Conservation (phyloP, 2,329 filamentous ascomycete genomes). For the Ophioceras dolichostomum region DNA sequence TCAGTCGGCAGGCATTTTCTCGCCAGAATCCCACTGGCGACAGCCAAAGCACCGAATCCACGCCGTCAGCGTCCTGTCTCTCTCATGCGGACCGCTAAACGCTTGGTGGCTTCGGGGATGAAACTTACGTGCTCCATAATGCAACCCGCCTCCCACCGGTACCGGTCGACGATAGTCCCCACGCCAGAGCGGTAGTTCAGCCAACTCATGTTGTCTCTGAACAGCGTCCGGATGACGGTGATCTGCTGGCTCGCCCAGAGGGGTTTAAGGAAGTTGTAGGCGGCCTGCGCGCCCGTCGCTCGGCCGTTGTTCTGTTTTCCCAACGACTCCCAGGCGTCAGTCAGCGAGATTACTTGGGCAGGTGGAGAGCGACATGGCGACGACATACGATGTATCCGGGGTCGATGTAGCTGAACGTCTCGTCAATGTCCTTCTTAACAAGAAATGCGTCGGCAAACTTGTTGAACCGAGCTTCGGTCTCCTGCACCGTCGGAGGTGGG, state of each 20-base stretch:
- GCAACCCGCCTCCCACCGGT: conserved; percentile 13
- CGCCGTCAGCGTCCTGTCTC: too few relatives aligned
- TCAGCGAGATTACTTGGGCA: too few relatives aligned
- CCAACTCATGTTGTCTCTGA: conserved; percentile 12
- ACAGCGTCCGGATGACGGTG: conserved; percentile 12
- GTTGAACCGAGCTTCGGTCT: conserved; percentile 12
- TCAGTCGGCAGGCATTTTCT: background rate
- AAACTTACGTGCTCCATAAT: conserved; percentile 13
- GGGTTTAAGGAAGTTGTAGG: conserved; percentile 12
- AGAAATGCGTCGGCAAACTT: conserved; percentile 13
- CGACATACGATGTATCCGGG: conserved; percentile 13
- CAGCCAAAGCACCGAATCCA: too few relatives aligned
- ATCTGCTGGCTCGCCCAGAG: conserved; percentile 13
- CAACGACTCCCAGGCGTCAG: too few relatives aligned
- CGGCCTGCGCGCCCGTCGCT: conserved; percentile 11
- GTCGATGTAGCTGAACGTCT: conserved; percentile 13
- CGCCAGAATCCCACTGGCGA: background rate
- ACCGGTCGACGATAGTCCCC: conserved; percentile 13
- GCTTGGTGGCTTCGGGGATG: too few relatives aligned
- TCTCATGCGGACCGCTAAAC: too few relatives aligned
- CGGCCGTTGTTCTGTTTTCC: conserved; percentile 13
- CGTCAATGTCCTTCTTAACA: conserved; percentile 12
- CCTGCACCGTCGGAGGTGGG: conserved; percentile 9
- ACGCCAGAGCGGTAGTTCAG: conserved; percentile 12
- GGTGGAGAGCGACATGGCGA: too few relatives aligned